Evolutionary conservation across 2,329 filamentous ascomycete species (phyloP).

Genomic region (Curvularia sp.): DNA sequence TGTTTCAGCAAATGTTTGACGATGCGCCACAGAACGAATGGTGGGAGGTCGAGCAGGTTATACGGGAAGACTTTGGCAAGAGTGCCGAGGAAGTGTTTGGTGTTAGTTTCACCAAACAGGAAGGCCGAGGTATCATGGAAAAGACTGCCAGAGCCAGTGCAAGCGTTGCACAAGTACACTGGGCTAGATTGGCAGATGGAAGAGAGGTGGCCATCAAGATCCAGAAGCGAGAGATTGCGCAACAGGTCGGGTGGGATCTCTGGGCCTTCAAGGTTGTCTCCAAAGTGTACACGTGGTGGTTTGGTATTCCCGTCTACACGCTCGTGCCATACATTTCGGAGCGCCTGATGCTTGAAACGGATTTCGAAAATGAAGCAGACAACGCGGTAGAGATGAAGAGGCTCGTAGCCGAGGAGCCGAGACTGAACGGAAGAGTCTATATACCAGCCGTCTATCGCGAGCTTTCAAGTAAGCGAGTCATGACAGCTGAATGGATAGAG

Average conservation of each 20-base stretch:
- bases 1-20: slow-evolving; percentile 97
- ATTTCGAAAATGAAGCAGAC: slow-evolving; percentile 89
- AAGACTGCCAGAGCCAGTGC: slow-evolving; percentile 79
- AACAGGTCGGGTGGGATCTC: slow-evolving; percentile 91
- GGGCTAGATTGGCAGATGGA: slow-evolving; percentile 85
- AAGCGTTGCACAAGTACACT: slow-evolving; percentile 96
- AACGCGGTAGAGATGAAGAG: slow-evolving; percentile 86
- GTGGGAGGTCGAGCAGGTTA: slow-evolving; percentile 83
- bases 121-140: slow-evolving; percentile 71
- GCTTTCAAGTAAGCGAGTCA: slow-evolving; percentile 79
- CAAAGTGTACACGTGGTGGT: slow-evolving; percentile 82
- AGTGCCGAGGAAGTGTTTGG: slow-evolving; percentile 91
- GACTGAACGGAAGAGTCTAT: slow-evolving; percentile 81
- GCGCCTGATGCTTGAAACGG: slow-evolving; percentile 89
- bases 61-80: slow-evolving; percentile 84
- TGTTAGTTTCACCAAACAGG: slow-evolving; percentile 76
- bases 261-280: slow-evolving; percentile 94
- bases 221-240: slow-evolving; percentile 91
- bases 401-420: slow-evolving; percentile 76
- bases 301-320: slow-evolving; percentile 90
- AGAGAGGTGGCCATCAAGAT: slow-evolving; percentile 94
- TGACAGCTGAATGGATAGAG: slow-evolving; percentile 98
- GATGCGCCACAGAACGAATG: slow-evolving; percentile 94
- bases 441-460: slow-evolving; percentile 85
- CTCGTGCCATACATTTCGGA: slow-evolving; percentile 93